phyloP scores from a whole-genome alignment of 495 filamentous ascomycete species.

The Podospora appendiculata region DNA sequence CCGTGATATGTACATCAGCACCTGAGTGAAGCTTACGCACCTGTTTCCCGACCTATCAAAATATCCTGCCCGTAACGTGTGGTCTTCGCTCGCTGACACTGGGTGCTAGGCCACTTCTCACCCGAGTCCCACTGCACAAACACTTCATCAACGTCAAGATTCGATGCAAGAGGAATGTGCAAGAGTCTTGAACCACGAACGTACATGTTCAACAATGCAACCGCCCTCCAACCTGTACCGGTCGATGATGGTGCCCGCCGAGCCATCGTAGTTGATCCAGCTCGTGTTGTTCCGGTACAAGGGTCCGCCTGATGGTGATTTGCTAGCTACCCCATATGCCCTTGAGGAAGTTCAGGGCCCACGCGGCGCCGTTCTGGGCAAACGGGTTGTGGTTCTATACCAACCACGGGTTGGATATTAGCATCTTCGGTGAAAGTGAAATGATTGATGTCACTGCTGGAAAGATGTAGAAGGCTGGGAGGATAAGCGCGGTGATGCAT shows the following conservation, averaged over 20 bases:
- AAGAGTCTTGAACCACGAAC: background rate
- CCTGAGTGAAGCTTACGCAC: too few relatives aligned
- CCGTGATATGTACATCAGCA: too few relatives aligned
- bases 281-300: slow-evolving; percentile 1
- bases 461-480: background rate
- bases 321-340: slow-evolving; percentile 1
- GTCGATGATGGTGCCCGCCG: slow-evolving; percentile 4
- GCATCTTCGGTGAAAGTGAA: too few relatives aligned
- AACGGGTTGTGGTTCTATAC: background rate
- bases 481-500: background rate
- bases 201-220: slow-evolving; percentile 2
- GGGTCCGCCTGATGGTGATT: slow-evolving; percentile 1
- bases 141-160: background rate
- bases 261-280: slow-evolving; percentile 4
- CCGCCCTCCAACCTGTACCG: slow-evolving; percentile 6
- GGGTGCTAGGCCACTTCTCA: background rate
- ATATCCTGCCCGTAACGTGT: too few relatives aligned
- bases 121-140: background rate
- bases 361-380: background rate
- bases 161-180: background rate
- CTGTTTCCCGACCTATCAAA: too few relatives aligned
- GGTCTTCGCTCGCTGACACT: too few relatives aligned
- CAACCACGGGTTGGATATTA: background rate
- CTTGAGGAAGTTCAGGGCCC: slow-evolving; percentile 1
- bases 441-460: too few relatives aligned